Evolutionary conservation across 208 protist species (phyloP), one percentile per base, ranked within the genome.

Genomic region (Acanthamoeba triangularis): DNA sequence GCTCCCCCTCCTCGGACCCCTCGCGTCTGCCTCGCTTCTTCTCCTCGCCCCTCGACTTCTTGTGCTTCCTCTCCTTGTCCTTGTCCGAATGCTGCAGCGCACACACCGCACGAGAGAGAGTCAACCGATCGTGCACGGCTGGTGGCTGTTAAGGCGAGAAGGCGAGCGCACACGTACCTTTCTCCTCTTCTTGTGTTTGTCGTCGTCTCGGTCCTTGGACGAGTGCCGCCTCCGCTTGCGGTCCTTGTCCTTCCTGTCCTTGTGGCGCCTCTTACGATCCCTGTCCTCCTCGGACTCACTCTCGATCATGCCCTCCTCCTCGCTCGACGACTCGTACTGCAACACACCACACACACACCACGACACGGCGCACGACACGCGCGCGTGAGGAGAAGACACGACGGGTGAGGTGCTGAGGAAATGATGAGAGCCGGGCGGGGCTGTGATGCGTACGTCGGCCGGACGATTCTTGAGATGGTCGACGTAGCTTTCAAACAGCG

Each of bases 221-320:
- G 69, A 78, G 37, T 78, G 69, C 3, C 69, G 69, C 69, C 69
- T 30, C 37, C 69, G n/a, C 69, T 78, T 78, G 69, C 69, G 69
- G 69, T 78, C 69, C 65, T 72, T 72, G 69, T 65, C 59, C 59
- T 65, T 65, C 59, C 69, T 16, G 69, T 78, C 69, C 30, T 41
- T 78, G 59, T 41, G 69, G 23, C 69, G 69, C 69, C 69, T 30
- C 69, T 44, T 78, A 0, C 69, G n/a, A 30, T 78, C 69, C 30
- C 37, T 30, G 23, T 78, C 37, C 16, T 78, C 69, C 23, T 78
- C 69, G 8, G 69, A 78, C 33, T 30, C 69, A 14, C 69, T 78
- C 30, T 78, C 69, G 13, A 30, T n/a, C 69, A 72, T 72, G 8
- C 30, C 69, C 69, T 78, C 69, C 30, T 78, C 69, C 30, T 78